These are phyloP conservation scores for Curvularia sp. DNA, from an alignment of 2,329 filamentous ascomycete species.

Conservation along the genomic window DNA sequence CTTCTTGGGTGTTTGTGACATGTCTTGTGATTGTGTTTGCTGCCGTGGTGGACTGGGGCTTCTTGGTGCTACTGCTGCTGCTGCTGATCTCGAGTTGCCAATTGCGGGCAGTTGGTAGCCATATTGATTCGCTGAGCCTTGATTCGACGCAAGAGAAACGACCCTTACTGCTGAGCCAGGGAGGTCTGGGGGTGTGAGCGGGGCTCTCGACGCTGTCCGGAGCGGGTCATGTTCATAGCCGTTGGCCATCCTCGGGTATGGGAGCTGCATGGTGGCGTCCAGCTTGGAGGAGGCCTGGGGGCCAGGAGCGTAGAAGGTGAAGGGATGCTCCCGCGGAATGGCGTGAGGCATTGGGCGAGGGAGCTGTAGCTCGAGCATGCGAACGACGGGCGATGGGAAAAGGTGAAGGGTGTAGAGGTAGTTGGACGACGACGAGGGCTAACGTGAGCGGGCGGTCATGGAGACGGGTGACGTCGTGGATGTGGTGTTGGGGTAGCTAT, in stretches of 20 bases:
- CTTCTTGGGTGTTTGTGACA: conserved; percentile 37
- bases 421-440: conserved; percentile 21
- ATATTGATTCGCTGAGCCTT: conserved; percentile 41
- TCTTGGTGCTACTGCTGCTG: conserved; percentile 32
- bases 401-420: conserved; percentile 18
- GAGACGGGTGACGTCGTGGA: conserved; percentile 17
- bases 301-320: conserved; percentile 43
- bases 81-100: conserved; percentile 44
- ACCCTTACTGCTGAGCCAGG: conserved; percentile 44
- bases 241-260: conserved; percentile 36
- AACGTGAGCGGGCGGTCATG: conserved; percentile 28
- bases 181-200: conserved; percentile 47
- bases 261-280: conserved; percentile 46
- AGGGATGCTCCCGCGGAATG: conserved; percentile 45
- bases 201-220: conserved; percentile 32
- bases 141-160: conserved; percentile 38
- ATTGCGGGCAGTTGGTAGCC: conserved; percentile 48
- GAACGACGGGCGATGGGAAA: conserved; percentile 27
- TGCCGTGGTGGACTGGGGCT: conserved; percentile 35
- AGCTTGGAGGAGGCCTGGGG: conserved; percentile 36
- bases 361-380: conserved; percentile 53
- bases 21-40: conserved; percentile 31
- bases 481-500: conserved; percentile 10
- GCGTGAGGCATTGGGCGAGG: conserved; percentile 53
- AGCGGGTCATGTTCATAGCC: conserved; percentile 35